Evolutionary conservation across 768 basidiomycete genomes (phyloP), one percentile per base, ranked within the genome.

Genomic region (Sporobolomyces roseus): DNA sequence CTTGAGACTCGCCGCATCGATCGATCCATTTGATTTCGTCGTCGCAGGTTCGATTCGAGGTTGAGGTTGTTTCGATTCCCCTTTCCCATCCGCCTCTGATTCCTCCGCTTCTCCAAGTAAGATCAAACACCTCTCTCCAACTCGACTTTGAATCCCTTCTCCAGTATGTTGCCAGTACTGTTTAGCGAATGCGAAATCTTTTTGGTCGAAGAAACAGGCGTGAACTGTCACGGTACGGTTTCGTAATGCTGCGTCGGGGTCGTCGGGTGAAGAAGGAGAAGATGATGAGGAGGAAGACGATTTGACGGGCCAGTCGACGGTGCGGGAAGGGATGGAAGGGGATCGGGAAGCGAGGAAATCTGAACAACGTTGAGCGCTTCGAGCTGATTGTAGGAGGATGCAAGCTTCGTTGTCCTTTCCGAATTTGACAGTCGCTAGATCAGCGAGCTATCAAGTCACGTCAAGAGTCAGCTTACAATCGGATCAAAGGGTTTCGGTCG

Each of bases 101-200:
- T 60, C 58, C 25, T 60, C 58, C 4, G 58, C 58, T 33, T 83
- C 83, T 0, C 86, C 84, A 2, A 93, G 81, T 74, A 91, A 80
- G 33, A 85, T 81, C 49, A 98, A 81, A 76, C 89, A 92, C 65
- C 85, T 82, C 66, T 93, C 91, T 6, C 92, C 92, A 25, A 88
- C 80, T 10, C 94, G 86, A 68, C 90, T 92, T 4, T 89, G 91
- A 46, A 99, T 87, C 1, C 93, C 93, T 66, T 88, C 80, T 0
- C 94, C 94, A 0, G 88, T 86, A 77, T 97, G 94, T 74, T 97
- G 93, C 94, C 94, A 98, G 79, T 93, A 97, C 78, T 91, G 84
- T 77, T 90, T 94, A 12, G 90, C 91, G 10, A 87, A 77, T 13
- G 83, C 75, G 74, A 83, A 87, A 5, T 83, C 78, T 6, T 85